Base-by-base conservation (phyloP, 345 rosid genomes). In the Iberis pinnata region DNA sequence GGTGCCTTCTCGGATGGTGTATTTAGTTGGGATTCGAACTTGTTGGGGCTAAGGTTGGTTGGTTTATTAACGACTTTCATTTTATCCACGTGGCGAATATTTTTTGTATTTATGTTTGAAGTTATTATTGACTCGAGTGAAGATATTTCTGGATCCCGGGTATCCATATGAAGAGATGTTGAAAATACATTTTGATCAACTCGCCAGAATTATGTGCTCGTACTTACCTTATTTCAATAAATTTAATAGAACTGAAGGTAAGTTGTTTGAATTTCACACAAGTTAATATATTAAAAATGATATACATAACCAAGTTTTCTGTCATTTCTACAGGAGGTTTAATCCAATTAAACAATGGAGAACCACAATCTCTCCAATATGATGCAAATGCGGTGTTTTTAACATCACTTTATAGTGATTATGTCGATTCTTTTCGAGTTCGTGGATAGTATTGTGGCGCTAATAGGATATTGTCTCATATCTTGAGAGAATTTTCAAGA, bases 371-470 rank as follows among this genome's bases (percentile, higher is more conserved):
- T 24, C 86, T 92, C 48, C 98, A 92, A 51, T 92, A 92, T 62
- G 78, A 79, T 7, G 94, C 71, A 35, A 88, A 92, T 73, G 95
- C 98, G 37, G 95, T 97, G 26, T 92, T 83, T 74, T 67, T 92
- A 53, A 97, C 98, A 0, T 48, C 88, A 4, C 29, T 85, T 12
- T 92, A 60, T 51, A 79, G 86, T 60, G 98, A 92, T 75, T 92
- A 88, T 71, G 88, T 92, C 20, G 97, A 88, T 35, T 93, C 95
- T 75, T 86, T 90, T 27, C 88, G 85, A 73, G 83, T 93, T 59
- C 97, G 93, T 41, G 98, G 95, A 65, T 88, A 95, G 95, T 83
- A 83, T 47, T 88, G 97, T 67, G 97, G 97, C 22, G 89, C 98
- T 43, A 81, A 73, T 55, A 88, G 88, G 74, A 88, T 75, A 62